phyloP scores from a whole-genome alignment of 805 yeast species.

The Cyberlindnera japonica region DNA sequence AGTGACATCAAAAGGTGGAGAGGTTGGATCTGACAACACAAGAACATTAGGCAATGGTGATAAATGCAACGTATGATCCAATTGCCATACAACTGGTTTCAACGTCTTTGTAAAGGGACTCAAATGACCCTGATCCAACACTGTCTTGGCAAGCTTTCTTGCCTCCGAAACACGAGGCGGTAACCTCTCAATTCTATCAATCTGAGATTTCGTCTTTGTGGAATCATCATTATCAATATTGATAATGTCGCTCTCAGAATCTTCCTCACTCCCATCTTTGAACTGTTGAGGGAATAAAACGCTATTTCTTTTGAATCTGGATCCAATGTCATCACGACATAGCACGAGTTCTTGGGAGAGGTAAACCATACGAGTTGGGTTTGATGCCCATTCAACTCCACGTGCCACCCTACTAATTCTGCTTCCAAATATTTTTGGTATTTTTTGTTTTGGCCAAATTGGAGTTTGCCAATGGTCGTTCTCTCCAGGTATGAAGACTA shows the following conservation, averaged over 20 bases:
- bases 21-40: conserved; percentile 65
- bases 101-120: conserved; percentile 68
- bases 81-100: conserved; percentile 65
- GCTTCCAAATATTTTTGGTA: conserved; percentile 70
- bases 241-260: conserved; percentile 13
- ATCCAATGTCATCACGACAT: conserved; percentile 67
- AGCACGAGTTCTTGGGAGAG: conserved; percentile 80
- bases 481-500: conserved; percentile 81
- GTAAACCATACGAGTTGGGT: conserved; percentile 77
- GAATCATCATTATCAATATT: not conserved
- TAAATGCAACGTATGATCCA: conserved; percentile 64
- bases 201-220: conserved; percentile 19
- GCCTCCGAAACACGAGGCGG: conserved; percentile 54
- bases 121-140: conserved; percentile 82
- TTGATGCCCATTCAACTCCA: conserved; percentile 58
- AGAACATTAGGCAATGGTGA: conserved; percentile 73
- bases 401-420: conserved; percentile 58
- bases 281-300: conserved; percentile 46
- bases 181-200: conserved; percentile 33
- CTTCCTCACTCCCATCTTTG: conserved; percentile 19
- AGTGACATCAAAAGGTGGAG: conserved; percentile 68
- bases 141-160: conserved; percentile 69
- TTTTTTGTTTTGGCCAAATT: conserved; percentile 68
- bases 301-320: conserved; percentile 67
- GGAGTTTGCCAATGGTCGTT: conserved; percentile 92